Percentiles rank a stretch among this genome's conserved stretches.
phyloP scores from a whole-genome alignment of 2,329 filamentous ascomycete species.

The Xenoacremonium recifei region DNA sequence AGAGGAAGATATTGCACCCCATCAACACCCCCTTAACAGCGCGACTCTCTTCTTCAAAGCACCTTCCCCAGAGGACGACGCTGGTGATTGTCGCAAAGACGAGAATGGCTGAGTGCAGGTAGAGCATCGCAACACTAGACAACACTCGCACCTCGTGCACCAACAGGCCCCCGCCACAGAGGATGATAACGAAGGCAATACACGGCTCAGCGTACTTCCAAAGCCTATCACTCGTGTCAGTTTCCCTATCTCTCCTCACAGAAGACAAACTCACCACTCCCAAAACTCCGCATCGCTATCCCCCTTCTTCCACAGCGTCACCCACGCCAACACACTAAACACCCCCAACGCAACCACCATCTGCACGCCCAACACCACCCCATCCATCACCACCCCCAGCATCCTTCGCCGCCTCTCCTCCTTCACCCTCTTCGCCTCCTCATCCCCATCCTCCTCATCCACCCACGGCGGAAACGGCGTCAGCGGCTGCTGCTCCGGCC shows the following conservation, averaged over 20 bases:
- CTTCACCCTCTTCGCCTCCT: slow-evolving; percentile 2
- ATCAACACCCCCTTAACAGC: slow-evolving; percentile 24
- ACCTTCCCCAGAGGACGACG: slow-evolving; percentile 19
- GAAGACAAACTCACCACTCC: slow-evolving; percentile 22
- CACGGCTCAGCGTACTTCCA: slow-evolving; percentile 22
- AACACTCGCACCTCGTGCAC: slow-evolving; percentile 26
- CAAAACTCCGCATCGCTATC: slow-evolving; percentile 22
- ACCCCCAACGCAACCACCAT: slow-evolving; percentile 21
- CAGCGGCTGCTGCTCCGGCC: slow-evolving; percentile 11
- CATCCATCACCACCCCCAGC: slow-evolving; percentile 22
- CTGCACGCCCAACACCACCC: slow-evolving; percentile 26
- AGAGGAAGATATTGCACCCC: slow-evolving; percentile 26
- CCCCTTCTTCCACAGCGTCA: slow-evolving; percentile 23
- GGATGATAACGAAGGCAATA: slow-evolving; percentile 16
- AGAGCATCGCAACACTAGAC: slow-evolving; percentile 24
- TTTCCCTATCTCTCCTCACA: too few relatives aligned
- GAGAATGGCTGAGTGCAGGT: slow-evolving; percentile 26
- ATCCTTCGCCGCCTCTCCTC: slow-evolving; percentile 11
- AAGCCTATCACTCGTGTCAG: slow-evolving; percentile 17
- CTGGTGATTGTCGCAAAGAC: slow-evolving; percentile 17
- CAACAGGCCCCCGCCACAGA: slow-evolving; percentile 22
- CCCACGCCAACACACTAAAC: slow-evolving; percentile 25
- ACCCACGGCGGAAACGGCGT: slow-evolving; percentile 28
- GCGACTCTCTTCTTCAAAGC: slow-evolving; percentile 20
- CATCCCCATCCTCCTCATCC: slow-evolving; percentile 9